Evolutionary conservation across 2,329 filamentous ascomycete species (phyloP).

Genomic region (Massarina eburnea): DNA sequence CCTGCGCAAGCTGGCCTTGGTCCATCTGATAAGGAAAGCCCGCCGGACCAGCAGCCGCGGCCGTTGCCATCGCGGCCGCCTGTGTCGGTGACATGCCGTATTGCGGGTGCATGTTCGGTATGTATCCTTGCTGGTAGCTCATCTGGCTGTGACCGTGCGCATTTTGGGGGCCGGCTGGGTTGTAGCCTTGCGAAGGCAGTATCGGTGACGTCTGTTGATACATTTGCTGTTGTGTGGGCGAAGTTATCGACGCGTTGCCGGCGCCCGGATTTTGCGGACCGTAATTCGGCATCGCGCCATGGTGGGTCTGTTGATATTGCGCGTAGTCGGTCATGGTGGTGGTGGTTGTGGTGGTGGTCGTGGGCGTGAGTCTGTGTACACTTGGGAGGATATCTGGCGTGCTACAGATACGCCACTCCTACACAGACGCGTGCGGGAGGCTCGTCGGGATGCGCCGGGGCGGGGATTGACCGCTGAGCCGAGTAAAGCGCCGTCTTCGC

Average conservation of each 20-base stretch:
- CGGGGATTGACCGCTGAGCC: no score
- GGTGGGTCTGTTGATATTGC: slow-evolving; percentile 50
- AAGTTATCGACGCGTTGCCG: slow-evolving; percentile 61
- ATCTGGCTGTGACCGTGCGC: slow-evolving; percentile 67
- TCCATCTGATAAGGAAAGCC: slow-evolving; percentile 62
- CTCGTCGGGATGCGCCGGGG: no score
- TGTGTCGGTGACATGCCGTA: slow-evolving; percentile 83
- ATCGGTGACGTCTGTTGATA: slow-evolving; percentile 75
- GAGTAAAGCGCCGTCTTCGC: no score
- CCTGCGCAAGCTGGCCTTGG: slow-evolving; percentile 60
- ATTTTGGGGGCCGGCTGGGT: slow-evolving; percentile 66
- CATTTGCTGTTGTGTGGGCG: slow-evolving; percentile 63
- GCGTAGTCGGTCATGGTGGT: slow-evolving; percentile 51
- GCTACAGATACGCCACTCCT: slow-evolving; percentile 38
- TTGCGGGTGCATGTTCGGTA: slow-evolving; percentile 69
- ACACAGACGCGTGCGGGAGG: no score
- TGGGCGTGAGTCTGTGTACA: slow-evolving; percentile 26
- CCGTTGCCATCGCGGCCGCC: slow-evolving; percentile 91
- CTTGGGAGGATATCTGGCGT: slow-evolving; percentile 26
- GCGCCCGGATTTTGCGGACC: slow-evolving; percentile 39
- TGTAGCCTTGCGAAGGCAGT: slow-evolving; percentile 70
- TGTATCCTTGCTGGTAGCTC: slow-evolving; percentile 78
- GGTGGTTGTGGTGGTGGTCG: slow-evolving; percentile 17
- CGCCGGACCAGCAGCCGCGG: slow-evolving; percentile 81
- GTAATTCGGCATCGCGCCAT: slow-evolving; percentile 45